phyloP scores from a whole-genome alignment of 2,329 filamentous ascomycete species.

The Tolypocladium ovalisporum region DNA sequence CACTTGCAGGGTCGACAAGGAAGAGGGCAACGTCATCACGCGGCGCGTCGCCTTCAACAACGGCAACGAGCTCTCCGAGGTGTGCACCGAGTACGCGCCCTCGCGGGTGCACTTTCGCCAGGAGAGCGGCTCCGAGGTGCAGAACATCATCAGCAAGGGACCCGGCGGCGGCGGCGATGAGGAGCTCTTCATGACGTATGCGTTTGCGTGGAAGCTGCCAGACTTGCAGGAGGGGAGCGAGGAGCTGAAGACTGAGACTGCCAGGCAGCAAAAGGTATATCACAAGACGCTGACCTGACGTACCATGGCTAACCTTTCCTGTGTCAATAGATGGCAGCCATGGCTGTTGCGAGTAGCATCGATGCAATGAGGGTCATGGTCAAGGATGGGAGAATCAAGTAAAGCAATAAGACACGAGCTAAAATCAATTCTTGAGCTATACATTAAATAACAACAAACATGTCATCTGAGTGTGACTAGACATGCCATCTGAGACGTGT shows the following conservation, averaged over 20 bases:
- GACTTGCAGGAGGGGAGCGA: conserved; percentile 10
- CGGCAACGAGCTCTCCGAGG: conserved; percentile 11
- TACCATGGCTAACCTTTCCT: not conserved
- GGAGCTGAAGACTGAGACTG: conserved; percentile 9
- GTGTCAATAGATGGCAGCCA: conserved; percentile 11
- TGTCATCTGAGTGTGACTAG: no score
- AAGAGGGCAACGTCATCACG: conserved; percentile 3
- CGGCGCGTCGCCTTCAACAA: conserved; percentile 13
- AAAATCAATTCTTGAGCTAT: no score
- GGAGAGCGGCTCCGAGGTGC: conserved; percentile 18
- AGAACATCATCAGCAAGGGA: conserved; percentile 18
- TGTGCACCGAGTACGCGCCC: conserved; percentile 18
- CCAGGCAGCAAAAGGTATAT: conserved; percentile 11
- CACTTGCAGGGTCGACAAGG: not conserved
- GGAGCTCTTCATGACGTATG: conserved; percentile 20
- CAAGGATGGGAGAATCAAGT: conserved; percentile 5
- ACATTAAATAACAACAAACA: no score
- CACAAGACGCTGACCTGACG: not conserved
- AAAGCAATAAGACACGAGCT: not conserved
- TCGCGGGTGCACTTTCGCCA: conserved; percentile 17
- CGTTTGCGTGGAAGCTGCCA: conserved; percentile 18
- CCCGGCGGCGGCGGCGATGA: conserved; percentile 4
- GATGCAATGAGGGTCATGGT: conserved; percentile 14
- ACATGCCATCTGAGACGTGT: no score
- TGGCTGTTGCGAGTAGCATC: conserved; percentile 15